A percentile compares a stretch with the other conserved stretches of the same genome.
Evolutionary conservation across 768 basidiomycete species (phyloP).

Genomic region (Pholiota microspora): DNA sequence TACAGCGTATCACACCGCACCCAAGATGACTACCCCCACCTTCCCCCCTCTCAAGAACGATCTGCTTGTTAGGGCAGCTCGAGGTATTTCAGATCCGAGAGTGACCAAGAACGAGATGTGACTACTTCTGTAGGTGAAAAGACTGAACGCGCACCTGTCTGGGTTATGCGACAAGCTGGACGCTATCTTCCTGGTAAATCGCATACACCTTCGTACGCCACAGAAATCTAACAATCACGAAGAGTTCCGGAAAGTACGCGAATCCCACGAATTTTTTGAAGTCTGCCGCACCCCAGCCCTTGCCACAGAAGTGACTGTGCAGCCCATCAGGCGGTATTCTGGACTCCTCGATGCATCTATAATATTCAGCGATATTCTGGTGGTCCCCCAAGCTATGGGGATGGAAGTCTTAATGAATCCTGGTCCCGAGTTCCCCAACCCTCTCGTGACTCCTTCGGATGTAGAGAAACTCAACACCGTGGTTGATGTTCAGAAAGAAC

Average conservation of each 20-base stretch:
- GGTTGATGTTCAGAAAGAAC: constrained; percentile 80
- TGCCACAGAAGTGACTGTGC: constrained; percentile 86
- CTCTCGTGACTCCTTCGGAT: constrained; percentile 77
- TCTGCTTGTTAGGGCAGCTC: constrained; percentile 82
- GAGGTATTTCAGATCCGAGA: constrained; percentile 43
- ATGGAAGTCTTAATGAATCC: constrained; percentile 95
- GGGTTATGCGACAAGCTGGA: constrained; percentile 98
- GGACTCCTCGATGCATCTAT: constrained; percentile 93
- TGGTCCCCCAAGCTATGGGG: constrained; percentile 96
- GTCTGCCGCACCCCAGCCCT: constrained; percentile 90
- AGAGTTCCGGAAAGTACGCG: constrained; percentile 91
- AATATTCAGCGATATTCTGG: constrained; percentile 98
- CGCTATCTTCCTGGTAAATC: constrained; percentile 86
- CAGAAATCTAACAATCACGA: constrained; percentile 13
- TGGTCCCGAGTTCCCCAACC: constrained; percentile 84
- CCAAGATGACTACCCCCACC: constrained; percentile 33
- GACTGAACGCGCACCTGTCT: constrained; percentile 92
- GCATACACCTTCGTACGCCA: constrained; percentile 8
- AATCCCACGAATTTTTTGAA: constrained; percentile 91
- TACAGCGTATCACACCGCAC: not conserved
- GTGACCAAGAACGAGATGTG: not conserved
- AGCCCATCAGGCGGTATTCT: constrained; percentile 87
- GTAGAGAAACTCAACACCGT: constrained; percentile 53
- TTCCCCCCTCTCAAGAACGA: constrained; percentile 86
- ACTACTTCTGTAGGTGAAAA: constrained; percentile 55